These are phyloP conservation scores for Jacaranda copaia DNA, from an alignment of 257 asterid species.

Conservation along the genomic window DNA sequence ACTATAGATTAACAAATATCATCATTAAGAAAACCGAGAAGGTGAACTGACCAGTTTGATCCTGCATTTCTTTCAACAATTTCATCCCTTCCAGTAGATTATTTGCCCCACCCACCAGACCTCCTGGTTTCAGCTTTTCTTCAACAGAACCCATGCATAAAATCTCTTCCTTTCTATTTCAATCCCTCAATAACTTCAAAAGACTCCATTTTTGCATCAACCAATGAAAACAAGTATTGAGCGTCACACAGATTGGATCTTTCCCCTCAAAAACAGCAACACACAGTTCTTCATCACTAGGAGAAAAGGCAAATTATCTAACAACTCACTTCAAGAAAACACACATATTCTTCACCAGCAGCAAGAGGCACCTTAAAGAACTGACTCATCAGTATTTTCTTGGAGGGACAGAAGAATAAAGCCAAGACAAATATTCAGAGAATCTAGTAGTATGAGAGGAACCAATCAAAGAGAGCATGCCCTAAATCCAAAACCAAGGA, in stretches of 20 bases:
- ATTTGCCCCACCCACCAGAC: slow-evolving; percentile 60
- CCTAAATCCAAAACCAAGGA: slow-evolving; percentile 80
- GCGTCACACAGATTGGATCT: slow-evolving; percentile 34
- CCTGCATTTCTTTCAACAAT: slow-evolving; percentile 89
- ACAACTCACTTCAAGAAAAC: slow-evolving; percentile 33
- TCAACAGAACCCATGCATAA: slow-evolving; percentile 65
- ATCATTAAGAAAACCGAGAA: slow-evolving; percentile 16
- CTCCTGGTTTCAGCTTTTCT: slow-evolving; percentile 62
- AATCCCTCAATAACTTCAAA: slow-evolving; percentile 36
- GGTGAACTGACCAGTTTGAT: slow-evolving; percentile 64
- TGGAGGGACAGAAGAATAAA: slow-evolving; percentile 44
- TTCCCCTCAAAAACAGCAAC: slow-evolving; percentile 31
- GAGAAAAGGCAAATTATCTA: slow-evolving; percentile 18
- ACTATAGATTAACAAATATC: background rate
- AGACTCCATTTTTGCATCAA: slow-evolving; percentile 45
- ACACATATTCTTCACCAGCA: slow-evolving; percentile 23
- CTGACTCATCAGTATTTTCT: slow-evolving; percentile 25
- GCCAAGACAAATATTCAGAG: slow-evolving; percentile 55
- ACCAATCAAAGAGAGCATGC: slow-evolving; percentile 78
- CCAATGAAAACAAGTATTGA: slow-evolving; percentile 19
- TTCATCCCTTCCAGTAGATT: slow-evolving; percentile 81
- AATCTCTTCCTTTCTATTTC: slow-evolving; percentile 30
- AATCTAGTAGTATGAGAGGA: slow-evolving; percentile 63
- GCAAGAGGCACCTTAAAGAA: slow-evolving; percentile 18
- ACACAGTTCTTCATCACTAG: background rate